Base-by-base conservation (phyloP, 1,139 yeast species). In the Debaryomyces coudertii region DNA sequence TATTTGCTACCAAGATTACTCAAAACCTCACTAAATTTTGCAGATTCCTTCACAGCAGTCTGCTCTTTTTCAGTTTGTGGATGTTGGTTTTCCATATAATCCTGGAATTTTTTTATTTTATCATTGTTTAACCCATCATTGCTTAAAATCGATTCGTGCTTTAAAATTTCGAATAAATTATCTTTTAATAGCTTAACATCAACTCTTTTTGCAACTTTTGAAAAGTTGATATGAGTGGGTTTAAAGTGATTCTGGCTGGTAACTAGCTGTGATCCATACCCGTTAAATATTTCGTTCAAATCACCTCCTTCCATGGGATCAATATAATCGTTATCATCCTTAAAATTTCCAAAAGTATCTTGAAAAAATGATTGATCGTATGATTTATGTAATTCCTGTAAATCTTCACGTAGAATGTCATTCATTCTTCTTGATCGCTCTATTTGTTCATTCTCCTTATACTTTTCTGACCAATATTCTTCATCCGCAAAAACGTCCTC, bases 201-300 rank as follows among this genome's bases (percentile, higher is more conserved):
- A 16, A 92, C 96, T 53, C 85, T 78, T 62, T 90, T 92, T 3
- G 97, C 93, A 3, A 83, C 82, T 46, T 86, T 76, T 1, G 97
- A 87, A 57, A 84, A 90, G 51, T 79, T 83, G 40, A 90, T 83
- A 53, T 80, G 80, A 30, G 83, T 87, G 1, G 85, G 82, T 47
- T 85, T 69, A n/a, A 63, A 69, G 46, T 62, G 69, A 16, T 69
- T 56, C 9, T 71, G 73, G 7, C 73, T 73, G 11, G 68, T 60
- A 7, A 74, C 58, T 36, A 71, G 24, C n/a, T 45, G 40, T 15
- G 36, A 34, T 24, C 42, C 40, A 35, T 15, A 34, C 8, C 37
- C 44, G n/a, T 12, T 22, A 16, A 28, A 38, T 15, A 16, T 5
- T 6, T 14, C 34, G 30, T 36, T 31, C 22, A 29, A 25, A 18